Percentiles rank a stretch among this genome's conserved stretches.
Evolutionary conservation across 805 yeast species (phyloP).

Genomic region (Kluyveromyces lactis): DNA sequence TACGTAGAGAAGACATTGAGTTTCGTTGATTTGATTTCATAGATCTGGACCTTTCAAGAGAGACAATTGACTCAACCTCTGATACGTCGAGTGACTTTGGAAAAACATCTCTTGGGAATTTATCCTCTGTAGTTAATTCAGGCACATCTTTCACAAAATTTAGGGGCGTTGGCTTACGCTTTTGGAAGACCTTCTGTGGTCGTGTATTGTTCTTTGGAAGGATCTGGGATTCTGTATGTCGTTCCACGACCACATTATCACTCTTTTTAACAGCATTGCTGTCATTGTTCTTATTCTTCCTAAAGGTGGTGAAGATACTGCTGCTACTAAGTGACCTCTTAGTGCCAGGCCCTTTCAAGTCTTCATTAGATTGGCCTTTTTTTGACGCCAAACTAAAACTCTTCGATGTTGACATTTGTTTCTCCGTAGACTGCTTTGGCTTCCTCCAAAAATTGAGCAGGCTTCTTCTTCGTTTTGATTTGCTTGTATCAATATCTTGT

Average conservation of each 20-base stretch:
- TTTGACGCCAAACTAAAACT: neutral
- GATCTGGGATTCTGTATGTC: neutral
- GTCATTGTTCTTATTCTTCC: constrained; percentile 6
- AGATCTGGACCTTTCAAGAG: constrained; percentile 61
- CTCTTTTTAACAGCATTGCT: constrained; percentile 9
- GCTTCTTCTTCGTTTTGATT: constrained; percentile 4
- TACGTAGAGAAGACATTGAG: constrained; percentile 24
- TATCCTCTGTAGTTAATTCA: constrained; percentile 17
- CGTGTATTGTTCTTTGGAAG: constrained; percentile 9
- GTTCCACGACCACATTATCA: neutral
- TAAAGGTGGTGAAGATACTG: constrained; percentile 23
- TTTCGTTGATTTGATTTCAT: constrained; percentile 36
- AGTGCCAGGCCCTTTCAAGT: constrained; percentile 8
- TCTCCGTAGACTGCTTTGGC: neutral
- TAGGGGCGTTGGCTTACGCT: constrained; percentile 25
- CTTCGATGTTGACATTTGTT: neutral
- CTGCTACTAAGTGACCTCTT: constrained; percentile 24
- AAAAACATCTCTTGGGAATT: constrained; percentile 53
- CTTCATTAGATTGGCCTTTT: too few species aligned
- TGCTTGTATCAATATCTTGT: neutral
- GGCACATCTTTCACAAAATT: constrained; percentile 14
- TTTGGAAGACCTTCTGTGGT: constrained; percentile 7
- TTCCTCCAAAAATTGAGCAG: constrained; percentile 3
- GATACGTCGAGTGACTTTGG: constrained; percentile 59
- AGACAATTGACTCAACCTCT: constrained; percentile 69